A percentile compares a stretch with the other conserved stretches of the same genome.
These are phyloP conservation scores for Xerocomus minutiporus DNA, from an alignment of 1,284 basidiomycete species.

Conservation along the genomic window DNA sequence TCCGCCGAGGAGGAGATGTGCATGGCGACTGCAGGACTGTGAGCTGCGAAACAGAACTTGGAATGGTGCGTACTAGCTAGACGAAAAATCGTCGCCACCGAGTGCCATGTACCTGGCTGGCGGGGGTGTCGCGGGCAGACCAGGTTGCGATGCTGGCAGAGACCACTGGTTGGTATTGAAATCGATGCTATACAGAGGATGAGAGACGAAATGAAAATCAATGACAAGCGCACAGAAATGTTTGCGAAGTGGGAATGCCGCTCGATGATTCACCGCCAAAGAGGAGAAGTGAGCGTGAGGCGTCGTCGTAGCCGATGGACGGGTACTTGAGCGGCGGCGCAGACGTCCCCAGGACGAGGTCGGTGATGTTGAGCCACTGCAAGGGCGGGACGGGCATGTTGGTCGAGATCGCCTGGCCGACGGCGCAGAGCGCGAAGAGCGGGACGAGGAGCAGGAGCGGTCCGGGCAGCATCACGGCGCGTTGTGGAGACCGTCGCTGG, in stretches of 20 bases:
- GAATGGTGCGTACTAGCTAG: slow-evolving; percentile 61
- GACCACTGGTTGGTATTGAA: slow-evolving; percentile 58
- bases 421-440: slow-evolving; percentile 3
- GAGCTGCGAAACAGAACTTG: slow-evolving; percentile 4
- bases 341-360: slow-evolving; percentile 46
- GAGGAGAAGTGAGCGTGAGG: slow-evolving; percentile 55
- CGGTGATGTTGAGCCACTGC: slow-evolving; percentile 72
- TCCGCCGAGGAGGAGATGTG: slow-evolving; percentile 69
- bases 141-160: slow-evolving; percentile 46
- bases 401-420: slow-evolving; percentile 33
- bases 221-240: slow-evolving; percentile 49
- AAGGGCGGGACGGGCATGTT: slow-evolving; percentile 46
- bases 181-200: slow-evolving; percentile 31
- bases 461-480: slow-evolving; percentile 2
- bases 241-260: slow-evolving; percentile 58
- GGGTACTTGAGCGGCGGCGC: slow-evolving; percentile 68
- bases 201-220: slow-evolving; percentile 2
- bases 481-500: background rate
- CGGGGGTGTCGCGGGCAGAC: slow-evolving; percentile 43
- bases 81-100: slow-evolving; percentile 63
- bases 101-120: slow-evolving; percentile 61
- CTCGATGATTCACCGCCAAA: slow-evolving; percentile 71
- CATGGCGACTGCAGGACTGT: slow-evolving; percentile 50
- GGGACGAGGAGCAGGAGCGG: background rate
- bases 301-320: slow-evolving; percentile 60